These are phyloP conservation scores for Cyberlindnera maclurae DNA, from an alignment of 805 yeast species.

Conservation along the genomic window DNA sequence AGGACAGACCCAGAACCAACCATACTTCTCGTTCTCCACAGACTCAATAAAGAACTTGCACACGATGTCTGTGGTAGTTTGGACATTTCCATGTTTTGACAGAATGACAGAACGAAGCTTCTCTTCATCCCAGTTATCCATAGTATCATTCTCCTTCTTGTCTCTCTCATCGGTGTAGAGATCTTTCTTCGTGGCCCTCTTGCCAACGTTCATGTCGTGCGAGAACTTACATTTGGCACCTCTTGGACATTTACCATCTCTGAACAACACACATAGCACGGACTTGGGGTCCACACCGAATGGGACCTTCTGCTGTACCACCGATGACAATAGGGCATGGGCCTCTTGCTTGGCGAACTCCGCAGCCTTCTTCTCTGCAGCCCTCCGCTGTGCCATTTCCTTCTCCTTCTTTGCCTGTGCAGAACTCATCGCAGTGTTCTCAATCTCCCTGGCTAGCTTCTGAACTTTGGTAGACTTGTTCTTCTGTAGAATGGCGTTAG, in stretches of 20 bases:
- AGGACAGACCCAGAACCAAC: slow-evolving; percentile 99
- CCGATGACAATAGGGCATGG: slow-evolving; percentile 60
- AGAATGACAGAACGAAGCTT: slow-evolving; percentile 78
- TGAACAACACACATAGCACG: slow-evolving; percentile 84
- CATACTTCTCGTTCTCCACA: slow-evolving; percentile 94
- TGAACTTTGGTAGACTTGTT: slow-evolving; percentile 92
- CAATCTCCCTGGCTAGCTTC: slow-evolving; percentile 59
- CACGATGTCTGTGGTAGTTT: slow-evolving; percentile 89
- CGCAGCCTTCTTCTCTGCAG: slow-evolving; percentile 82
- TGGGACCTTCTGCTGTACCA: slow-evolving; percentile 79
- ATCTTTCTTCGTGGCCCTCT: slow-evolving; percentile 87
- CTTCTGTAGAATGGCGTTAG: slow-evolving; percentile 32
- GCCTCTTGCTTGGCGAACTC: slow-evolving; percentile 89
- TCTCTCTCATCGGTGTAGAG: slow-evolving; percentile 81
- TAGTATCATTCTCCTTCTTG: slow-evolving; percentile 69
- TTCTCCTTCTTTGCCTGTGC: slow-evolving; percentile 61
- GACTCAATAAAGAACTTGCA: slow-evolving; percentile 95
- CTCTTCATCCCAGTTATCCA: slow-evolving; percentile 97
- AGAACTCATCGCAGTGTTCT: slow-evolving; percentile 44
- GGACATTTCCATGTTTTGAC: slow-evolving; percentile 92
- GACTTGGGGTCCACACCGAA: slow-evolving; percentile 98
- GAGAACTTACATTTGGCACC: slow-evolving; percentile 85
- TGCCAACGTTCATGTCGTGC: slow-evolving; percentile 79
- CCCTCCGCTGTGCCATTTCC: slow-evolving; percentile 60
- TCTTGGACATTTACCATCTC: slow-evolving; percentile 76